A percentile compares a stretch with the other conserved stretches of the same genome.
phyloP scores from a whole-genome alignment of 23 red algal genomes.

The Gracilaria domingensis region DNA sequence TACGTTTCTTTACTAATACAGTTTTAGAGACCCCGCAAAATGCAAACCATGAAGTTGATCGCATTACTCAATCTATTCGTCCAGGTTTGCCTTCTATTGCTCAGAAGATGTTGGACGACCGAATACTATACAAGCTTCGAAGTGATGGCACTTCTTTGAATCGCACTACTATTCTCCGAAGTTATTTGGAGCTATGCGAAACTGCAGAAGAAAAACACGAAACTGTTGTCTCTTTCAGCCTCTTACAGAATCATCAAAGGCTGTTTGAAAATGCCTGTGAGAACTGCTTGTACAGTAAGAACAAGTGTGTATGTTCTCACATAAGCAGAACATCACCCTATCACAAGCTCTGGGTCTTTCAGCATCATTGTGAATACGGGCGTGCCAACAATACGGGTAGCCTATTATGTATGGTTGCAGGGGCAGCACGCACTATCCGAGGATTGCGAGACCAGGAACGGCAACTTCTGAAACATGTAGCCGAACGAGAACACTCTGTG shows the following conservation, averaged over 20 bases:
- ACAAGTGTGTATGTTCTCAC: conserved; percentile 31
- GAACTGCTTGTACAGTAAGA: conserved; percentile 35
- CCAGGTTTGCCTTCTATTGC: conserved; percentile 14
- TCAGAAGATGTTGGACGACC: conserved; percentile 41
- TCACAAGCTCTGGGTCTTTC: conserved; percentile 51
- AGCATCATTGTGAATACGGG: conserved; percentile 65
- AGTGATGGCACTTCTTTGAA: neutral
- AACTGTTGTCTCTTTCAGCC: conserved; percentile 42
- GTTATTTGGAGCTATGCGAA: conserved; percentile 18
- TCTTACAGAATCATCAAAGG: conserved; percentile 24
- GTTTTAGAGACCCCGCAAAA: neutral
- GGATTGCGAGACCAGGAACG: conserved; percentile 50
- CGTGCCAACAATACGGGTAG: conserved; percentile 56
- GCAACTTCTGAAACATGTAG: conserved; percentile 4
- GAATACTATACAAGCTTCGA: conserved; percentile 18
- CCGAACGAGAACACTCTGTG: neutral
- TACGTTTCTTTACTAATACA: neutral
- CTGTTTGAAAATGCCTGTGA: conserved; percentile 26
- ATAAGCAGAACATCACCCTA: conserved; percentile 8
- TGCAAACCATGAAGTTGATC: neutral
- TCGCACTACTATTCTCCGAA: conserved; percentile 13
- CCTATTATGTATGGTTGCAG: conserved; percentile 34
- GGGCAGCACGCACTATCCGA: conserved; percentile 33
- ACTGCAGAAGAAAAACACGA: conserved; percentile 50
- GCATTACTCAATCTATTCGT: neutral